Base-by-base conservation (phyloP, 2,329 filamentous ascomycete species). In the Stagonosporopsis chrysanthemi region DNA sequence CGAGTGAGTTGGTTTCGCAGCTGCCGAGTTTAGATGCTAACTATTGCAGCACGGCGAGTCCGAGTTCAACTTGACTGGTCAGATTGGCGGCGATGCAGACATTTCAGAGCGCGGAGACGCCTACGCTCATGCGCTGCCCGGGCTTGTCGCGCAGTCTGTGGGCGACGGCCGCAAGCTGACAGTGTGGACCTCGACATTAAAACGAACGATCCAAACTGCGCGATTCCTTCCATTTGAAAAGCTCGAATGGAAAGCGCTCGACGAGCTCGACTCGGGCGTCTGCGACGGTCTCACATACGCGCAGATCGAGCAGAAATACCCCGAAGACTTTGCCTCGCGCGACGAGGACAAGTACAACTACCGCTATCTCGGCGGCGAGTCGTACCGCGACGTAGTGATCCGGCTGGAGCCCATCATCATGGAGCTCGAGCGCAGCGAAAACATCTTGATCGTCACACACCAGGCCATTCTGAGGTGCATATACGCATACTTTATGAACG, bases 271-370 rank as follows among this genome's bases (percentile, higher is more conserved):
- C 76, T 93, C 92, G 1, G 95, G 95, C 47, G 91, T 98, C 44
- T 99, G 95, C 79, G 95, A 99, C 70, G 93, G 94, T 52, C 87
- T 98, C 75, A 99, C 95, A 1, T 97, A 97, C 76, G 91, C 92
- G 71, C 90, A 99, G 74, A 98, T 99, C 73, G 92, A 95, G 70
- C 87, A 96, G 70, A 81, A 85, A 52, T 98, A 91, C 74, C 95
- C 95, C 0, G 93, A 97, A 66, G 95, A 99, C 79, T 99, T 99
- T 79, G 87, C 88, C 46, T 92, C 94, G 31, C 91, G 95, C 61
- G 95, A 99, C 77, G 92, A 97, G 66, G 95, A 99, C 83, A 99
- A 99, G 79, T 98, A 98, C 86, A 98, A 99, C 81, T 99, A 99
- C 80, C 92, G 95, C 55, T 99, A 99, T 79, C 89, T 95, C 5